Conservation (phyloP, 257 asterid species). For the Buddleja alternifolia region DNA sequence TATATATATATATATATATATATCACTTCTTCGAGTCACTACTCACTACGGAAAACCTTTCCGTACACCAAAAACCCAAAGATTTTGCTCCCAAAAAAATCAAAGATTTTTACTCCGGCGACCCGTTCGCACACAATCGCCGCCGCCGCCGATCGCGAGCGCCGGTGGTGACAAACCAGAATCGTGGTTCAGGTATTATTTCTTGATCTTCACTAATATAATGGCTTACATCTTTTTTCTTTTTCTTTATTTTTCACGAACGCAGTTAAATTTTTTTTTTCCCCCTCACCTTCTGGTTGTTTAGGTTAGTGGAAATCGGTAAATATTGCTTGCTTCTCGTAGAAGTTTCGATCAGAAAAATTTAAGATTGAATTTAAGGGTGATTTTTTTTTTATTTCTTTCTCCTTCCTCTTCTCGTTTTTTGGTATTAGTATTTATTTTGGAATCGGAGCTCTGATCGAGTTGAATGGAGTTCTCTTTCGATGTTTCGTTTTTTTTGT, state of each 20-base stretch:
- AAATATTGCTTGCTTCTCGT: not conserved
- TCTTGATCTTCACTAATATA: not conserved
- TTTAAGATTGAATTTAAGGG: too few relatives aligned
- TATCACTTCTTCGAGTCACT: not conserved
- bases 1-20: too few relatives aligned
- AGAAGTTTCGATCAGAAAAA: too few relatives aligned
- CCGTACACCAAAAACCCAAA: slow-evolving; percentile 4
- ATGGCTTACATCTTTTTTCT: not conserved
- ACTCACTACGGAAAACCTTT: slow-evolving; percentile 1
- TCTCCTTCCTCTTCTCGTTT: not conserved
- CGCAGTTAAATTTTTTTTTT: not conserved
- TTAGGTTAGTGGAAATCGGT: not conserved
- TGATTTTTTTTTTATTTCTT: not conserved
- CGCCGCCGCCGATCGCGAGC: too few relatives aligned
- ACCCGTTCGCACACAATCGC: slow-evolving; percentile 2
- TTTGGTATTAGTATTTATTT: not conserved
- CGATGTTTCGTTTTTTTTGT: too few relatives aligned
- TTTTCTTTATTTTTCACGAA: not conserved
- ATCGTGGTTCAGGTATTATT: slow-evolving; percentile 2
- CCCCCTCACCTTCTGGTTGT: not conserved
- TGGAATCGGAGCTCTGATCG: slow-evolving; percentile 10
- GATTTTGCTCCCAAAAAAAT: slow-evolving; percentile 22
- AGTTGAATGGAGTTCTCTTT: not conserved
- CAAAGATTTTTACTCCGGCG: slow-evolving; percentile 19
- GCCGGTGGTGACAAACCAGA: not conserved